phyloP scores from a whole-genome alignment of 129 eudicot genomes.

The Saposhnikovia divaricata region DNA sequence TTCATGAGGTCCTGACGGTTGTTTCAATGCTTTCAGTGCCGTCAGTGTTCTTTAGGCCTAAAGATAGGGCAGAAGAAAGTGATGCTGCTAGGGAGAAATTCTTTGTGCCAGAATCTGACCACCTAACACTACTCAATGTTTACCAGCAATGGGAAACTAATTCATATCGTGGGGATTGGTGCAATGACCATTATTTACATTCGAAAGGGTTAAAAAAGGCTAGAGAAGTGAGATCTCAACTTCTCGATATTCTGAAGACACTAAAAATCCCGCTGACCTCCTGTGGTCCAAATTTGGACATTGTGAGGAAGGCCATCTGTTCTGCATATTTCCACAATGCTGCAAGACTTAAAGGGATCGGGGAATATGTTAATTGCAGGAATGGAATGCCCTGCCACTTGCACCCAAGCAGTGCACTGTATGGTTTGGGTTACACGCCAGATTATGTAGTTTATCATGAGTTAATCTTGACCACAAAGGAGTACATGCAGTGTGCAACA shows the following conservation, averaged over 20 bases:
- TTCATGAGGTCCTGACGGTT: slow-evolving; percentile 46
- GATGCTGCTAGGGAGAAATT: slow-evolving; percentile 65
- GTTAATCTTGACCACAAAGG: slow-evolving; percentile 45
- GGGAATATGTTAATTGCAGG: slow-evolving; percentile 49
- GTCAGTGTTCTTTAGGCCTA: slow-evolving; percentile 56
- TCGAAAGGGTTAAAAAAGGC: slow-evolving; percentile 56
- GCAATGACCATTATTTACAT: slow-evolving; percentile 54
- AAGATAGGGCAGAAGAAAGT: slow-evolving; percentile 63
- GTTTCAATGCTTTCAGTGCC: slow-evolving; percentile 72
- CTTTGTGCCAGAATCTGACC: slow-evolving; percentile 64
- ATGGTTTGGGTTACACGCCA: slow-evolving; percentile 47
- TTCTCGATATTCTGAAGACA: slow-evolving; percentile 44
- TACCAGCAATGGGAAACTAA: slow-evolving; percentile 65
- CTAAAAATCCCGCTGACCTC: slow-evolving; percentile 49
- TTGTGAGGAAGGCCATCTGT: slow-evolving; percentile 56
- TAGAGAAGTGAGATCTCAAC: slow-evolving; percentile 50
- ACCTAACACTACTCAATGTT: slow-evolving; percentile 47
- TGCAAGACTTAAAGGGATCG: slow-evolving; percentile 54
- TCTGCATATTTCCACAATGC: slow-evolving; percentile 64
- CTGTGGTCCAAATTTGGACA: slow-evolving; percentile 50
- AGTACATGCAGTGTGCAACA: slow-evolving; percentile 56
- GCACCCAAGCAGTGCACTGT: slow-evolving; percentile 53
- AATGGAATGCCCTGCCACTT: slow-evolving; percentile 63
- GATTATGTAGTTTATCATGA: slow-evolving; percentile 61
- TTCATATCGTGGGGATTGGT: slow-evolving; percentile 59